Evolutionary conservation across 2,329 filamentous ascomycete species (phyloP), one percentile per base, ranked within the genome.

Genomic region (Paraphoma chrysanthemicola): DNA sequence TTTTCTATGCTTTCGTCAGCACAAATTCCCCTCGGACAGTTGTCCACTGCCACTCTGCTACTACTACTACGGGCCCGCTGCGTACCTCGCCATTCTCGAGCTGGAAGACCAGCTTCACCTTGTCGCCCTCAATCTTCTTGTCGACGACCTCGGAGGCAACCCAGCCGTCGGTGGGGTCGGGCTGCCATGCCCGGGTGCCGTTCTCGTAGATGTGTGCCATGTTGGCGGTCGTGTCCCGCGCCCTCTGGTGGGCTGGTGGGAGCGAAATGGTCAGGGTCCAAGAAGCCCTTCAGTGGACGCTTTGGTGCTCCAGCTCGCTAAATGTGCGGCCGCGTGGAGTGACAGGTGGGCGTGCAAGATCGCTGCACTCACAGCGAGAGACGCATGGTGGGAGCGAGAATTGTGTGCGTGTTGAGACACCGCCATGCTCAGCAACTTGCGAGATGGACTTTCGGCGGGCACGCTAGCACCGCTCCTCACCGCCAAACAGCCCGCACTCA

Each of bases 131-230:
- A 65, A 92, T 82, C 54, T 86, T 85, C 84, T 95, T 97, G 80
- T 91, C 90, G 77, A 90, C 85, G 70, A 99, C 90, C 84, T 98
- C 93, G 45, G 95, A 97, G 76, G 93, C 91, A 78, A 99, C 88
- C 94, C 95, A 99, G 81, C 95, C 95, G 80, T 99, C 94, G 60
- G 91, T 91, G 77, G 87, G 83, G 83, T 99, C 95, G 71, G 95
- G 93, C 86, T 98, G 95, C 95, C 95, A 99, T 77, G 93, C 95
- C 86, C 92, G 89, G 73, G 94, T 98, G 76, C 94, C 95, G 75
- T 97, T 88, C 85, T 98, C 93, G 82, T 96, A 98, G 77, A 87
- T 92, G 80, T 96, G 91, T 83, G 92, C 92, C 93, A 97, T 96
- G 63, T 47, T 67, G 65, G 54, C 48, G 50, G 57, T 54, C 31